These are phyloP conservation scores for Diaporthe citrichinensis DNA, from an alignment of 2,329 filamentous ascomycete species.

Conservation along the genomic window DNA sequence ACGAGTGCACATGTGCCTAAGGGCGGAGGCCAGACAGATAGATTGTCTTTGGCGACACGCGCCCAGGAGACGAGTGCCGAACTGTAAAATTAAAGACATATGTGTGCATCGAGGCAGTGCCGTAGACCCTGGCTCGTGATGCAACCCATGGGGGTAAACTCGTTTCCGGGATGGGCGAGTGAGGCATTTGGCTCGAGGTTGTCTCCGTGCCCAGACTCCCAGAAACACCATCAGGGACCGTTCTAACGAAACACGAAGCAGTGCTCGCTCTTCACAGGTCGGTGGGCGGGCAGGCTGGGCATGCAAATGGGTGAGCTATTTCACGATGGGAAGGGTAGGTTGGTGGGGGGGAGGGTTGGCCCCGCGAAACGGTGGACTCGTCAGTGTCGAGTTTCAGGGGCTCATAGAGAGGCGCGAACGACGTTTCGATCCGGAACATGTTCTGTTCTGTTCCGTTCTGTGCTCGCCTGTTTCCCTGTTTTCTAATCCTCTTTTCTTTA, in stretches of 20 bases:
- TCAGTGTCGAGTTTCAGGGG: conserved; percentile 30
- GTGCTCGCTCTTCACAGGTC: not conserved
- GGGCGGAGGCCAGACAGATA: not conserved
- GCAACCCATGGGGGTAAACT: not conserved
- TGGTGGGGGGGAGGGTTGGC: not conserved
- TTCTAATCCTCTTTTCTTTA: not conserved
- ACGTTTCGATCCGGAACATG: conserved; percentile 18
- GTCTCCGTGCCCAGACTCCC: not conserved
- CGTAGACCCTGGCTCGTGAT: not conserved
- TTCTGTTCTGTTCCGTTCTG: conserved; percentile 2
- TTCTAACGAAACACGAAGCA: not conserved
- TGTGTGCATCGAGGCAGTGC: conserved; percentile 20
- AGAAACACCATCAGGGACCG: not conserved
- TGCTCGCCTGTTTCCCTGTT: not conserved
- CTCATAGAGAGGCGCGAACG: conserved; percentile 6
- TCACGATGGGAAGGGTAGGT: not conserved
- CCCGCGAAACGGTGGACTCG: conserved; percentile 28
- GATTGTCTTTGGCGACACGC: not conserved
- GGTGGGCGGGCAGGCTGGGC: not conserved
- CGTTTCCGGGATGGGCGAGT: not conserved
- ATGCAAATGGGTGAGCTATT: not conserved
- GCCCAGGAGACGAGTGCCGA: not conserved
- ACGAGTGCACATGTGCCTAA: not conserved
- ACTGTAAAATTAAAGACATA: conserved; percentile 10
- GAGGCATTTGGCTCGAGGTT: not conserved